A percentile compares a stretch with the other conserved stretches of the same genome.
Evolutionary conservation across 2,329 filamentous ascomycete species (phyloP).

Genomic region (Xylaria sp.): DNA sequence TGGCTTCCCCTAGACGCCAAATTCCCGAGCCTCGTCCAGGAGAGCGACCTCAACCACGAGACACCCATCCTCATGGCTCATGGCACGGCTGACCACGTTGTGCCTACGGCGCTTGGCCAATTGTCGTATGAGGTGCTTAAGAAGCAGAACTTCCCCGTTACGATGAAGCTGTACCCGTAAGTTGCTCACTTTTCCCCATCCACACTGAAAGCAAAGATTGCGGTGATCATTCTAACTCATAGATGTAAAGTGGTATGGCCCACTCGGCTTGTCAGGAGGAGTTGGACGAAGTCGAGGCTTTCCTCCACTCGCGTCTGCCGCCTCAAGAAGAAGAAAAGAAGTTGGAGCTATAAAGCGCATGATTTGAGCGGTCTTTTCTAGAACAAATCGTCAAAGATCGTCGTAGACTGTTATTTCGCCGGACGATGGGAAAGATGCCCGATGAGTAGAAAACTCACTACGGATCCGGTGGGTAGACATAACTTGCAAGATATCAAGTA

Average conservation of each 20-base stretch:
- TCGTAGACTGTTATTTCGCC: background rate
- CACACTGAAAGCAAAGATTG: slow-evolving; percentile 21
- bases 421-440: background rate
- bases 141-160: slow-evolving; percentile 76
- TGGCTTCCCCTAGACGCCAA: slow-evolving; percentile 79
- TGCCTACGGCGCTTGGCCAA: slow-evolving; percentile 75
- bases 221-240: slow-evolving; percentile 21
- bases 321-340: slow-evolving; percentile 54
- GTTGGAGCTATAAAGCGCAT: slow-evolving; percentile 50
- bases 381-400: background rate
- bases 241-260: slow-evolving; percentile 66
- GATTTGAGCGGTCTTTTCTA: background rate
- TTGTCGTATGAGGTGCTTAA: slow-evolving; percentile 74
- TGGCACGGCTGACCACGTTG: slow-evolving; percentile 80
- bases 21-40: slow-evolving; percentile 66
- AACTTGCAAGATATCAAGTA: background rate
- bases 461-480: background rate
- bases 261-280: slow-evolving; percentile 84
- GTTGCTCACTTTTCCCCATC: slow-evolving; percentile 46
- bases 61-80: slow-evolving; percentile 92
- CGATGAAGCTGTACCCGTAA: slow-evolving; percentile 80
- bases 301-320: slow-evolving; percentile 61
- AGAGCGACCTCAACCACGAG: slow-evolving; percentile 70
- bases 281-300: slow-evolving; percentile 81
- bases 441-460: slow-evolving; percentile 4